A percentile compares a stretch with the other conserved stretches of the same genome.
Evolutionary conservation across 768 basidiomycete genomes (phyloP).

Genomic region (Dacryopinax spathularia): DNA sequence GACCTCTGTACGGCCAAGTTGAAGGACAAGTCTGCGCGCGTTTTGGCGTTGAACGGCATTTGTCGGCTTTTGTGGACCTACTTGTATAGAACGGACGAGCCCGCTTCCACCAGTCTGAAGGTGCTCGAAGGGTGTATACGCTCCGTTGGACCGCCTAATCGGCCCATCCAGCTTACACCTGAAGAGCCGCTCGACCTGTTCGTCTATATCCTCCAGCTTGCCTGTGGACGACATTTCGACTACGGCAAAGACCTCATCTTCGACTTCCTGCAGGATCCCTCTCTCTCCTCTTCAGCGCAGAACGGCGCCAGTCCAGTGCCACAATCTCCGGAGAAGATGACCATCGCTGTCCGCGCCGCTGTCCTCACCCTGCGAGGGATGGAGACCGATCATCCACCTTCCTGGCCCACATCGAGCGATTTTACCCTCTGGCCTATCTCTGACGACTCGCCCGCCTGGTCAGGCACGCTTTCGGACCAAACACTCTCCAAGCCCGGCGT

Average conservation of each 20-base stretch:
- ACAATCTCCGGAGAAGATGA: conserved; percentile 49
- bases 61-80: conserved; percentile 85
- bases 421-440: conserved; percentile 42
- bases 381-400: conserved; percentile 58
- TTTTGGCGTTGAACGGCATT: conserved; percentile 64
- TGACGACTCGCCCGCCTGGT: conserved; percentile 55
- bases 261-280: conserved; percentile 62
- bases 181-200: conserved; percentile 71
- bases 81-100: conserved; percentile 83
- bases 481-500: conserved; percentile 50
- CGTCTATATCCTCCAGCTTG: conserved; percentile 64
- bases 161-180: conserved; percentile 41
- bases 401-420: conserved; percentile 66
- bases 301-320: conserved; percentile 30
- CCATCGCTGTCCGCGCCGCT: conserved; percentile 62
- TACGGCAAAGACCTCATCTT: conserved; percentile 70
- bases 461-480: conserved; percentile 43
- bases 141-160: conserved; percentile 63
- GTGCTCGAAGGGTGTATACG: conserved; percentile 64
- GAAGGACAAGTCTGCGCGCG: conserved; percentile 67
- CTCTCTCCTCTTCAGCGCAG: conserved; percentile 23
- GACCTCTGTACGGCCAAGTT: conserved; percentile 60
- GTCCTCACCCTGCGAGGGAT: conserved; percentile 54
- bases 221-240: conserved; percentile 70
- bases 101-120: conserved; percentile 60